Conservation (phyloP, 345 rosid genomes). For the Eucalyptus regnans region DNA sequence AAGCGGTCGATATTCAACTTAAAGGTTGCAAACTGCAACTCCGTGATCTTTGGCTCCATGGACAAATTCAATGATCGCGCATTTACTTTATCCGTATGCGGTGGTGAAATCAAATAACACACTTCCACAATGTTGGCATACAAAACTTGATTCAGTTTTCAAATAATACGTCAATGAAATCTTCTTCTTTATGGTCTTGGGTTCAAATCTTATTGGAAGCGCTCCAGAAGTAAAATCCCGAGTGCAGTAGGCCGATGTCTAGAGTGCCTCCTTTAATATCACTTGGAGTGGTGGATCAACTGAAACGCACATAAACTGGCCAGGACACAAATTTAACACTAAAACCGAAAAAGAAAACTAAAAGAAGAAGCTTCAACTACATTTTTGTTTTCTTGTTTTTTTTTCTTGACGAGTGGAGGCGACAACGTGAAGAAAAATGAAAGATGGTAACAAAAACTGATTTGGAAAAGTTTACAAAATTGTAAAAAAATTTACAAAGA, state of each 20-base stretch:
- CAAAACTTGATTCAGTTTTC: neutral
- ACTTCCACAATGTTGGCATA: neutral
- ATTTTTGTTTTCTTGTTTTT: neutral
- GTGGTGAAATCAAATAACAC: neutral
- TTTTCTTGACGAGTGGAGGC: neutral
- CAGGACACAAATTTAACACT: accelerated
- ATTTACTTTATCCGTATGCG: neutral
- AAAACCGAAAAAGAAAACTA: neutral
- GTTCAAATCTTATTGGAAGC: neutral
- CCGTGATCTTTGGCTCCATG: neutral
- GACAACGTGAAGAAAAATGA: neutral
- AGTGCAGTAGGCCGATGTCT: neutral
- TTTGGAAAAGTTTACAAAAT: neutral
- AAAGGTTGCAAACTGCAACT: neutral
- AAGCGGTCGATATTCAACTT: neutral
- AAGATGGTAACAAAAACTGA: neutral
- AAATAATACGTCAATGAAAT: neutral
- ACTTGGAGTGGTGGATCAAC: neutral
- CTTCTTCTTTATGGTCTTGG: neutral
- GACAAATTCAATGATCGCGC: neutral
- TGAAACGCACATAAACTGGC: neutral
- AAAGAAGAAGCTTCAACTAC: neutral
- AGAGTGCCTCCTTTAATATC: neutral
- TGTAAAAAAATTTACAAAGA: neutral
- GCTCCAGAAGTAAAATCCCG: neutral